phyloP scores from a whole-genome alignment of 2,329 filamentous ascomycete species.

The Blumeria hordei region DNA sequence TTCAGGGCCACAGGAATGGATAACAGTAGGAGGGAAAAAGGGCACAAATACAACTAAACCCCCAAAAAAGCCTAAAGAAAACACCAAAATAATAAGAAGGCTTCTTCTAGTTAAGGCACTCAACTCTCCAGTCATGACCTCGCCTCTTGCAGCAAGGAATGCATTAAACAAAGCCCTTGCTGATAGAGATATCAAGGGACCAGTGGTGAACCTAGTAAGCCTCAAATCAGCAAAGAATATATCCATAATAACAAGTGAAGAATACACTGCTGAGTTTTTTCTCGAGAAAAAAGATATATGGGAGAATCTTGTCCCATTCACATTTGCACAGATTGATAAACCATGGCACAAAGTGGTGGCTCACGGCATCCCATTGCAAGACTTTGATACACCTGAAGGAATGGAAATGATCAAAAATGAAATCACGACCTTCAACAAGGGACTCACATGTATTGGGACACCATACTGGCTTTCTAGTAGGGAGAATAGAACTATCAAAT shows the following conservation, averaged over 20 bases:
- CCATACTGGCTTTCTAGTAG: neutral
- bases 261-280: neutral
- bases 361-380: neutral
- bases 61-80: no score
- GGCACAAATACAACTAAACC: no score
- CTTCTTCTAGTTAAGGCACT: no score
- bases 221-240: neutral
- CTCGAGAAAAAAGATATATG: neutral
- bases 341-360: neutral
- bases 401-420: conserved; percentile 1
- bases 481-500: neutral
- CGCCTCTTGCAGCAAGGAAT: neutral
- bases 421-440: conserved; percentile 2
- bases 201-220: neutral
- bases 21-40: neutral
- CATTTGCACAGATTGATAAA: neutral
- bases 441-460: neutral
- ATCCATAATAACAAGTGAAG: neutral
- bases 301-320: neutral
- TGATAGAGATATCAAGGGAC: neutral
- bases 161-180: neutral
- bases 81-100: no score
- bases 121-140: no score
- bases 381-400: neutral
- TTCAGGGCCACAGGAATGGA: neutral